Conservation (phyloP, 768 basidiomycete species). For the Boletales sp. region DNA sequence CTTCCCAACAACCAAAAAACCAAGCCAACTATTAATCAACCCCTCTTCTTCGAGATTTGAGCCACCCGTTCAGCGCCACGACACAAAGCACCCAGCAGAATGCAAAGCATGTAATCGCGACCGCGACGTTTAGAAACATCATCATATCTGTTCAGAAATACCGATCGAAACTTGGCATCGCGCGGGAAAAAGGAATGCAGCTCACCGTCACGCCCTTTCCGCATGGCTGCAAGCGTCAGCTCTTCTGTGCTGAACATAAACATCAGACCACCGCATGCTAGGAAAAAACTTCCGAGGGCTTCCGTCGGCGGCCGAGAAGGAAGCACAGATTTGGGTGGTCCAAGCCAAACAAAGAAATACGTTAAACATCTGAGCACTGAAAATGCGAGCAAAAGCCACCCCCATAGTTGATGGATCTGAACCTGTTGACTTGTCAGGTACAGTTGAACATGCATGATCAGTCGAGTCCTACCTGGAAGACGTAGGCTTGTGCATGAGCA, state of each 20-base stretch:
- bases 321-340: constrained; percentile 76
- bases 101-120: constrained; percentile 81
- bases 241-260: constrained; percentile 93
- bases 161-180: constrained; percentile 5
- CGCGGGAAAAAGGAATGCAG: background rate
- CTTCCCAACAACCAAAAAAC: background rate
- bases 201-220: constrained; percentile 79
- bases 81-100: constrained; percentile 81
- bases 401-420: constrained; percentile 90
- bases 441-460: background rate
- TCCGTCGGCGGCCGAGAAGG: constrained; percentile 95
- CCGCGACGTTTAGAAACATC: constrained; percentile 85
- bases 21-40: background rate
- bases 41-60: constrained; percentile 45
- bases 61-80: constrained; percentile 81
- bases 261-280: constrained; percentile 82
- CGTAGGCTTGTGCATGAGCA: constrained; percentile 84
- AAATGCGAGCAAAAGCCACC: constrained; percentile 76
- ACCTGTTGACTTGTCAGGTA: constrained; percentile 45
- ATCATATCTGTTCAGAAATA: constrained; percentile 56
- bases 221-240: constrained; percentile 86
- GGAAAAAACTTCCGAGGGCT: constrained; percentile 80
- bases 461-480: constrained; percentile 64
- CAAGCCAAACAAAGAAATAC: constrained; percentile 92
- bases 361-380: constrained; percentile 80